Evolutionary conservation across 2,329 filamentous ascomycete species (phyloP).

Genomic region (Neopestalotiopsis sp.): DNA sequence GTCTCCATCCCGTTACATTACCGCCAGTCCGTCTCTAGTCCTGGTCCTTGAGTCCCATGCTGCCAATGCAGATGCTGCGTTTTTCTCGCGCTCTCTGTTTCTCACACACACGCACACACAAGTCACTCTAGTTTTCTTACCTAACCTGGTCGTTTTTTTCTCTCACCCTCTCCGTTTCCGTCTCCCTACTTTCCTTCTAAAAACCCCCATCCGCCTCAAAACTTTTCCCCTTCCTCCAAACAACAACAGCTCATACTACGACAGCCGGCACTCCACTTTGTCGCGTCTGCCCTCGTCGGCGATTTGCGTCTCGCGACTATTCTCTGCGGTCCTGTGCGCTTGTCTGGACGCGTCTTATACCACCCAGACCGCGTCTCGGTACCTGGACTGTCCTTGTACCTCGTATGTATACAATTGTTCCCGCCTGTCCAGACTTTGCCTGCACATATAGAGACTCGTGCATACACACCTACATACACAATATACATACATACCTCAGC

Average conservation of each 20-base stretch:
- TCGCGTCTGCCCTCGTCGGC: constrained; percentile 9
- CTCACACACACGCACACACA: background rate
- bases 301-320: constrained; percentile 17
- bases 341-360: constrained; percentile 16
- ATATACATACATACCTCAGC: background rate
- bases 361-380: constrained; percentile 15
- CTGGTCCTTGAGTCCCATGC: background rate
- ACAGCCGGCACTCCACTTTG: background rate
- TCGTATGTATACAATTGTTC: background rate
- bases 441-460: background rate
- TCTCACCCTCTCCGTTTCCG: constrained; percentile 16
- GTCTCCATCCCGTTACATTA: constrained; percentile 2
- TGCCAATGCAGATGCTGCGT: background rate
- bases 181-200: constrained; percentile 11
- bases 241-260: constrained; percentile 9
- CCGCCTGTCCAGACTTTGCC: background rate
- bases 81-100: constrained; percentile 1
- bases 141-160: constrained; percentile 12
- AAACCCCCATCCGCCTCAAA: constrained; percentile 6
- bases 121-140: constrained; percentile 10
- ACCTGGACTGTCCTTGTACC: constrained; percentile 1
- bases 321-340: constrained; percentile 15
- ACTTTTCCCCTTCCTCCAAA: constrained; percentile 9
- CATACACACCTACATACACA: no score
- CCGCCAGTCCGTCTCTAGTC: background rate